Evolutionary conservation across 2,329 filamentous ascomycete species (phyloP), one percentile per base, ranked within the genome.

Genomic region (Penicillium freii): DNA sequence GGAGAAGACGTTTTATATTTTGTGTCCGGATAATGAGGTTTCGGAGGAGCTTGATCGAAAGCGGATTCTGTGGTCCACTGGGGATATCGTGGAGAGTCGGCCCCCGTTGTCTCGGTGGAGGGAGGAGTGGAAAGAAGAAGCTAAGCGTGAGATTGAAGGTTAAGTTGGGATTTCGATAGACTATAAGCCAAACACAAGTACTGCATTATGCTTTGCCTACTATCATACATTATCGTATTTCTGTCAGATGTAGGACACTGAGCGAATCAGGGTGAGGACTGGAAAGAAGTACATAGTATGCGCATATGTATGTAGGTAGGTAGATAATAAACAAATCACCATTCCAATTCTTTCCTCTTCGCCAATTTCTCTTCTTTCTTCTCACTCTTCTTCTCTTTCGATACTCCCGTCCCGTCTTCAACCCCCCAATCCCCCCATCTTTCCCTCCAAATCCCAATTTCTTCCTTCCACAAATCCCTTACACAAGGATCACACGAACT

Each of bases 401-500:
- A 19, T 3, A 15, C 19, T 8, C 29, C 29, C 3, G 4, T 29
- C 19, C 27, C 50, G 1, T 52, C 50, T 27, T 52, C 50, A 52
- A 52, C 52, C 5, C 46, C 62, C 27, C 46, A 43, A 51, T 65
- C 62, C 8, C 71, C 71, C 71, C 71, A 74, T 33, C 69, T 62
- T 58, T 72, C 71, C 59, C 64, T 68, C 71, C 71, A 74, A 48
- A 68, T 64, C 10, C 60, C 63, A 59, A 71, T 54, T 58, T 74
- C 71, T 61, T 74, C 69, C 47, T 59, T 63, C 71, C 71, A 74
- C 2, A 74, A 47, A 64, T 72, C 70, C 57, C 61, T 72, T 38
- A 74, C 71, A 44, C 71, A 74, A 6, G 71, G 71, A 59, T 73
- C 71, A 52, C 71, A 74, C 46, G 71, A 72, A 34, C 71, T 73